Base-by-base conservation (phyloP, 805 yeast species). In the Schwanniomyces pseudopolymorphus region DNA sequence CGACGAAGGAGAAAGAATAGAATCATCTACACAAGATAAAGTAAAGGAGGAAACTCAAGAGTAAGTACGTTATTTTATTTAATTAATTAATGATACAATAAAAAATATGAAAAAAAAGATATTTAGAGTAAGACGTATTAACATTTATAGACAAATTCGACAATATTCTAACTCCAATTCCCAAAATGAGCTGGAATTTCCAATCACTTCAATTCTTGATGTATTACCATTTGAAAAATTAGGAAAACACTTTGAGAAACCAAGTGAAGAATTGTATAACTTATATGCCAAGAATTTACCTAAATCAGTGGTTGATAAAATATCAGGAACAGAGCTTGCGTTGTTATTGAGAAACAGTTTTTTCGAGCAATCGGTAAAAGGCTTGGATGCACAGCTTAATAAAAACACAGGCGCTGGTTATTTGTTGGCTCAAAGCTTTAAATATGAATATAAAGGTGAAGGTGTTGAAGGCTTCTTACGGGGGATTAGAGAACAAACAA, bases 381-480 rank as follows among this genome's bases (percentile, higher is more conserved):
- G 70, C 43, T 60, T 83, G 45, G 64, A 76, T 43, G 61, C 60
- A 26, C 80, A 74, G 24, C 59, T 82, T 39, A 20, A 54, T 58
- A 20, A 58, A 60, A 6, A n/a, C n/a, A 9, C 22, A 13, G 80
- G 79, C 9, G 77, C 79, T 10, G 81, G 84, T 5, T 68, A 63
- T 48, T 52, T 80, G 36, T 69, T 82, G 33, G 65, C 85, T 26
- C 70, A 67, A 45, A 70, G 78, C 33, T 66, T 80, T 36, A 77
- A 74, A n/a, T 67, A 67, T 53, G 72, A 66, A 5, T 81, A 81
- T 51, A 43, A 59, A 8, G 85, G 84, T 8, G 85, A 81, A 57
- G 85, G 85, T 1, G 61, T 80, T 28, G 76, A 69, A 31, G 75
- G 75, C 11, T 80, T 79, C 48, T 58, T 81, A 51, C 53, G 58